Evolutionary conservation across 2,329 filamentous ascomycete genomes (phyloP).

Genomic region (Curvularia eragrostidis): DNA sequence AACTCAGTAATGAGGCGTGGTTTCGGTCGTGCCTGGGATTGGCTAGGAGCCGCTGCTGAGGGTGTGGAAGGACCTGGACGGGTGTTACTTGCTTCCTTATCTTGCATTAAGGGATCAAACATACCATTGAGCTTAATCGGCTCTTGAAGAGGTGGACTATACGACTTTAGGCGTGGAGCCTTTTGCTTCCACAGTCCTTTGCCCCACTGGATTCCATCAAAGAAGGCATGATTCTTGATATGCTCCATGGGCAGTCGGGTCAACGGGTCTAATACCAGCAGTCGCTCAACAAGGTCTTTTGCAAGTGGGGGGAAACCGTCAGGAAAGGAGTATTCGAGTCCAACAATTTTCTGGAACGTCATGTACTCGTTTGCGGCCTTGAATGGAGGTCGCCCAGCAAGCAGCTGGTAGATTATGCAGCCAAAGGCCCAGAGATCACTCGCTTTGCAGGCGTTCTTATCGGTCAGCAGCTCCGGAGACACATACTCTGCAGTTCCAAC

Average conservation of each 20-base stretch:
- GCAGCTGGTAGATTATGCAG: constrained; percentile 94
- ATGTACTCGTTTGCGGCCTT: constrained; percentile 95
- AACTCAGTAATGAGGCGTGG: constrained; percentile 86
- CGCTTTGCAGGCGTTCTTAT: constrained; percentile 96
- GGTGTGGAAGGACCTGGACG: constrained; percentile 39
- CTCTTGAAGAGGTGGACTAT: constrained; percentile 77
- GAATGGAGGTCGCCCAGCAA: constrained; percentile 96
- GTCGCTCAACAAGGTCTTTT: constrained; percentile 85
- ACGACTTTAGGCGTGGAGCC: constrained; percentile 84
- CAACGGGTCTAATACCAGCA: constrained; percentile 86
- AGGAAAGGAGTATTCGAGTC: constrained; percentile 92
- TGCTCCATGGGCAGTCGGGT: constrained; percentile 89
- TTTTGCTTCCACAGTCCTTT: constrained; percentile 87
- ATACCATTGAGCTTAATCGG: constrained; percentile 60
- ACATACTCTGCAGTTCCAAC: constrained; percentile 98
- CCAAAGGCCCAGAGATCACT: constrained; percentile 99
- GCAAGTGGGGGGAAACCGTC: constrained; percentile 84
- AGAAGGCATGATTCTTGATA: constrained; percentile 96
- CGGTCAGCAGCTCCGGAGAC: constrained; percentile 93
- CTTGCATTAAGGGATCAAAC: constrained; percentile 16
- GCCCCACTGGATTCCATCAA: constrained; percentile 85
- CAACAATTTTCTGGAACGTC: constrained; percentile 98
- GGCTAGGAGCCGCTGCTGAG: constrained; percentile 26
- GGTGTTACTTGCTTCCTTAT: constrained; percentile 27
- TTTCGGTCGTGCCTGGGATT: constrained; percentile 61